These are phyloP conservation scores for Termitomyces sp. DNA, from an alignment of 768 basidiomycete genomes.

Conservation along the genomic window DNA sequence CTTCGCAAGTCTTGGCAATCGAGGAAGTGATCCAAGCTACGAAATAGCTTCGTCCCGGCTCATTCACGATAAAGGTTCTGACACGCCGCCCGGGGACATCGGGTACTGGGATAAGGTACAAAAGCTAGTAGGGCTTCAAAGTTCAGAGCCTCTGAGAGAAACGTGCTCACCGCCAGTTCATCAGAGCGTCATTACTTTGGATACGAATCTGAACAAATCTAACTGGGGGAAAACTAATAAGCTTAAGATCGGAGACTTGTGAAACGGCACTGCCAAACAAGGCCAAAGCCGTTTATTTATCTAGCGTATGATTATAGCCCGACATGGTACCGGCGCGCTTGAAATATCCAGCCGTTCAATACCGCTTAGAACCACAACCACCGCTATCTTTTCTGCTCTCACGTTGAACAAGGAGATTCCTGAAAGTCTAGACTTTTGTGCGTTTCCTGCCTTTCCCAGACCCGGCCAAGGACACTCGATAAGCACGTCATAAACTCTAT, in stretches of 20 bases:
- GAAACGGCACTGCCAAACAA: neutral
- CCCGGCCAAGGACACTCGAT: neutral
- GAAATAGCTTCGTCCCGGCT: too few relatives aligned
- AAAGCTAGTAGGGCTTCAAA: too few relatives aligned
- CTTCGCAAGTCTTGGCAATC: too few relatives aligned
- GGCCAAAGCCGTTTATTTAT: slow-evolving; percentile 13
- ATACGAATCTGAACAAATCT: neutral
- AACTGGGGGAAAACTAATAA: too few relatives aligned
- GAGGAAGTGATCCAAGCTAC: too few relatives aligned
- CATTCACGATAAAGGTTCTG: too few relatives aligned
- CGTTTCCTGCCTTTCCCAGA: neutral
- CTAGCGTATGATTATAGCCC: slow-evolving; percentile 9
- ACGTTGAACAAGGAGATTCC: neutral
- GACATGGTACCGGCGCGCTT: slow-evolving; percentile 7
- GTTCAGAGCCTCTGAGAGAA: too few relatives aligned
- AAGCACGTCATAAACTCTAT: slow-evolving; percentile 3
- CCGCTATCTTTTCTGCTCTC: slow-evolving; percentile 1
- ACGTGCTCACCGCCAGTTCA: too few relatives aligned
- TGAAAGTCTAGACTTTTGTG: neutral
- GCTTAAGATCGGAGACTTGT: too few relatives aligned
- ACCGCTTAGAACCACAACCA: neutral
- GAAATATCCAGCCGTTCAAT: slow-evolving; percentile 6
- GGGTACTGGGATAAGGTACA: too few relatives aligned
- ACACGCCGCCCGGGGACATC: too few relatives aligned
- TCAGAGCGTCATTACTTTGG: neutral